Conservation (phyloP, 768 basidiomycete species). For the Tulasnella sp. region DNA sequence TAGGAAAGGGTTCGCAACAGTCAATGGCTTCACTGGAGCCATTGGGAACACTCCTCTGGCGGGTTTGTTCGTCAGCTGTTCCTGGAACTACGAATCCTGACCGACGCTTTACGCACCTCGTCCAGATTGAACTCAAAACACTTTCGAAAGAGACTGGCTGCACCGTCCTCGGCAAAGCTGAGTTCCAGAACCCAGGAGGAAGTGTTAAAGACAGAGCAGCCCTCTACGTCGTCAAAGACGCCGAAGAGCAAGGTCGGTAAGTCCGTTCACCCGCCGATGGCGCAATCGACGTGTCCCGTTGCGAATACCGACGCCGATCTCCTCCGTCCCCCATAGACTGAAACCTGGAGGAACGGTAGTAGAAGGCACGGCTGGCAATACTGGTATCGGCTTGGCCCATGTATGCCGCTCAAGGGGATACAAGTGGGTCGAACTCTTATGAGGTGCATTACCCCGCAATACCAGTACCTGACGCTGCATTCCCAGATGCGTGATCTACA, state of each 20-base stretch:
- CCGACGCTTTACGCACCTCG: not conserved
- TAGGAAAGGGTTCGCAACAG: slow-evolving; percentile 28
- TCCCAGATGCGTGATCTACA: slow-evolving; percentile 82
- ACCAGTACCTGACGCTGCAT: not conserved
- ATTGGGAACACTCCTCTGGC: slow-evolving; percentile 93
- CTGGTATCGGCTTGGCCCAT: slow-evolving; percentile 91
- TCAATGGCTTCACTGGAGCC: slow-evolving; percentile 76
- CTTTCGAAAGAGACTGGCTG: slow-evolving; percentile 78
- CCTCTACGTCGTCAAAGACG: slow-evolving; percentile 75
- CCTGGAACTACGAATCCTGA: slow-evolving; percentile 14
- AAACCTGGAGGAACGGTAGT: slow-evolving; percentile 93
- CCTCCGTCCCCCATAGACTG: slow-evolving; percentile 42
- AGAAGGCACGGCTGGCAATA: slow-evolving; percentile 97
- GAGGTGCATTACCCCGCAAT: not conserved
- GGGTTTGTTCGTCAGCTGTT: slow-evolving; percentile 26
- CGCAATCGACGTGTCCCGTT: not conserved
- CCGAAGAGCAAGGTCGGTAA: slow-evolving; percentile 74
- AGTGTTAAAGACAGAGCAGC: slow-evolving; percentile 98
- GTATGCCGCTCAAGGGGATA: slow-evolving; percentile 91
- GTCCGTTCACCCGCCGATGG: slow-evolving; percentile 28
- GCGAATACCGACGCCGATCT: too few species aligned
- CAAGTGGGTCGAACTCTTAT: slow-evolving; percentile 33
- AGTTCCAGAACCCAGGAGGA: slow-evolving; percentile 97
- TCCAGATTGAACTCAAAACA: slow-evolving; percentile 70
- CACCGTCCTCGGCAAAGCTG: slow-evolving; percentile 88